These are phyloP conservation scores for Phialemoniopsis sp. DNA, from an alignment of 2,329 filamentous ascomycete genomes.

Conservation along the genomic window DNA sequence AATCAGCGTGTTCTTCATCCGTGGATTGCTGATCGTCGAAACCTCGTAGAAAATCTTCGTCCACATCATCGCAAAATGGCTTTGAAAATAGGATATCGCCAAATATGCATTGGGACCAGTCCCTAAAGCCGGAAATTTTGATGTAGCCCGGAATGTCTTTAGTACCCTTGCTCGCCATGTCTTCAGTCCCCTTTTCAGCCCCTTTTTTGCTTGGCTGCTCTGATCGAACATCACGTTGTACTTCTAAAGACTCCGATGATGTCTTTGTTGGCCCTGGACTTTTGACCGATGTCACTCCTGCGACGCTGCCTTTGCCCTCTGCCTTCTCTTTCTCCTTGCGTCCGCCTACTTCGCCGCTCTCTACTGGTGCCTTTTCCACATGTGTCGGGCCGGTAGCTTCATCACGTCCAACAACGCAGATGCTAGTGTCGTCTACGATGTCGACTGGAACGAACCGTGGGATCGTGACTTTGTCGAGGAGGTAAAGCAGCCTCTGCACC, in stretches of 20 bases:
- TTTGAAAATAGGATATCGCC: conserved; percentile 54
- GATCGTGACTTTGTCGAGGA: conserved; percentile 47
- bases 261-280: too few relatives aligned
- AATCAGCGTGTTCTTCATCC: conserved; percentile 5
- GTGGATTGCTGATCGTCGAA: conserved; percentile 25
- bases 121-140: conserved; percentile 44
- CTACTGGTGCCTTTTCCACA: too few relatives aligned
- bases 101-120: conserved; percentile 57
- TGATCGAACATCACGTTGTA: too few relatives aligned
- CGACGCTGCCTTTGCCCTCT: too few relatives aligned
- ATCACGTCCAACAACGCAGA: conserved; percentile 30
- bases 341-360: too few relatives aligned
- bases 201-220: too few relatives aligned
- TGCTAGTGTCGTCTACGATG: conserved; percentile 42
- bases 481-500: conserved; percentile 41
- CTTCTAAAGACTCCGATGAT: too few relatives aligned
- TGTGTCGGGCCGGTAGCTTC: not conserved
- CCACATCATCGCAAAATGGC: conserved; percentile 40
- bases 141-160: conserved; percentile 10
- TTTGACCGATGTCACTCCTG: too few relatives aligned
- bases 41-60: conserved; percentile 40
- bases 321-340: too few relatives aligned
- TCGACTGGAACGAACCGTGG: conserved; percentile 53
- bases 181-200: too few relatives aligned
- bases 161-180: too few relatives aligned